Evolutionary conservation across 306 rosid species (phyloP).

Genomic region (Prosopis cineraria): DNA sequence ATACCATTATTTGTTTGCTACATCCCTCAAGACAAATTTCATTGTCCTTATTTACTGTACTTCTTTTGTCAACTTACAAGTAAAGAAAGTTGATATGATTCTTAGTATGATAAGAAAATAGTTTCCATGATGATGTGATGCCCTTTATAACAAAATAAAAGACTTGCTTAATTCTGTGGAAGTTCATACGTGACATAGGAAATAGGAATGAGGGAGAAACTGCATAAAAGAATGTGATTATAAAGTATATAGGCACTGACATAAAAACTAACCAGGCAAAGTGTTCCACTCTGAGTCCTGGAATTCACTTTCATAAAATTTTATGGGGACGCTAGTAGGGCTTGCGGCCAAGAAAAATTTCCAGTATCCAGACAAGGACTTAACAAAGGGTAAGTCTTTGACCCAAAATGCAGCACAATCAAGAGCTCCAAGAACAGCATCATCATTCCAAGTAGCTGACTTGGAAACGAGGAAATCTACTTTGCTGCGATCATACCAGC

Average conservation of each 20-base stretch:
- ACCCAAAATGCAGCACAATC: constrained; percentile 84
- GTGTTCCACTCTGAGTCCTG: constrained; percentile 71
- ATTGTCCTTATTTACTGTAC: neutral
- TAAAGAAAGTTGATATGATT: neutral
- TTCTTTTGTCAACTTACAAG: no score
- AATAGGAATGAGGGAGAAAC: neutral
- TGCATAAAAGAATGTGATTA: neutral
- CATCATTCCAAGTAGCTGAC: constrained; percentile 88
- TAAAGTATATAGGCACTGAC: neutral
- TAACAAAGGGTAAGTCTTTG: constrained; percentile 74
- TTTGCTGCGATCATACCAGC: constrained; percentile 82
- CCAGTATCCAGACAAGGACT: constrained; percentile 91
- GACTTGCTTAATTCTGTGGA: neutral
- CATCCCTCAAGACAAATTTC: neutral
- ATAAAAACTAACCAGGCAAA: constrained; percentile 69
- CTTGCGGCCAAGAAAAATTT: constrained; percentile 72
- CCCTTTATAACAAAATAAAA: neutral
- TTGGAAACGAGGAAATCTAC: constrained; percentile 68
- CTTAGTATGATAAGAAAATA: neutral
- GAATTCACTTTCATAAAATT: constrained; percentile 59
- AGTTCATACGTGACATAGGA: neutral
- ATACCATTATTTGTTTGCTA: neutral
- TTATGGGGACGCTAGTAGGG: constrained; percentile 68
- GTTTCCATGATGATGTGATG: neutral
- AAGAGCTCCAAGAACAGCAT: constrained; percentile 76